phyloP scores from a whole-genome alignment of 768 basidiomycete genomes.

The Boletellus ananiceps region DNA sequence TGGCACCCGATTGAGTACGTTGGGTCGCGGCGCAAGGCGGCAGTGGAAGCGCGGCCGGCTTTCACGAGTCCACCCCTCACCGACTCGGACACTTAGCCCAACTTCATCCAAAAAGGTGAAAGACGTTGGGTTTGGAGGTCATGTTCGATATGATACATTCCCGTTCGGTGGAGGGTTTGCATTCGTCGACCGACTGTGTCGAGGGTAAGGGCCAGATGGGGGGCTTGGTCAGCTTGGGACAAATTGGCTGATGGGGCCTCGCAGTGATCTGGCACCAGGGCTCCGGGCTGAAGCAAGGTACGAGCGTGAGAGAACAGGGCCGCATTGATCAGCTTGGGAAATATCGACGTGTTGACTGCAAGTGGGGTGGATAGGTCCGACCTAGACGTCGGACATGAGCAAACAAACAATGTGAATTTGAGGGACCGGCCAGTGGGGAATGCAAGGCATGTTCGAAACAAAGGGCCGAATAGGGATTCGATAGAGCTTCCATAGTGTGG shows the following conservation, averaged over 20 bases:
- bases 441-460: too few relatives aligned
- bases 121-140: slow-evolving; percentile 11
- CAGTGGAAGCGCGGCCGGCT: not conserved
- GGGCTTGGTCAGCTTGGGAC: slow-evolving; percentile 3
- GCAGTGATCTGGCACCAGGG: slow-evolving; percentile 7
- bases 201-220: not conserved
- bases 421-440: too few relatives aligned
- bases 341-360: too few relatives aligned
- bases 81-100: not conserved
- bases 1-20: too few relatives aligned
- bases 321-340: too few relatives aligned
- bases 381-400: too few relatives aligned
- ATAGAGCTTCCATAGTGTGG: not conserved
- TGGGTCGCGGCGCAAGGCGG: not conserved
- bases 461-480: not conserved
- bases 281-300: slow-evolving; percentile 1
- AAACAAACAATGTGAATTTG: too few relatives aligned
- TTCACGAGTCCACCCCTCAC: too few relatives aligned
- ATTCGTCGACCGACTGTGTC: not conserved
- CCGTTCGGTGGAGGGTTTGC: not conserved
- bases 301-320: not conserved
- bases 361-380: too few relatives aligned
- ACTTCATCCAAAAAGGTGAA: not conserved
- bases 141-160: not conserved
- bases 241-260: slow-evolving; percentile 4